These are phyloP conservation scores for Verbascum thapsus DNA, from an alignment of 257 asterid genomes.

Conservation along the genomic window DNA sequence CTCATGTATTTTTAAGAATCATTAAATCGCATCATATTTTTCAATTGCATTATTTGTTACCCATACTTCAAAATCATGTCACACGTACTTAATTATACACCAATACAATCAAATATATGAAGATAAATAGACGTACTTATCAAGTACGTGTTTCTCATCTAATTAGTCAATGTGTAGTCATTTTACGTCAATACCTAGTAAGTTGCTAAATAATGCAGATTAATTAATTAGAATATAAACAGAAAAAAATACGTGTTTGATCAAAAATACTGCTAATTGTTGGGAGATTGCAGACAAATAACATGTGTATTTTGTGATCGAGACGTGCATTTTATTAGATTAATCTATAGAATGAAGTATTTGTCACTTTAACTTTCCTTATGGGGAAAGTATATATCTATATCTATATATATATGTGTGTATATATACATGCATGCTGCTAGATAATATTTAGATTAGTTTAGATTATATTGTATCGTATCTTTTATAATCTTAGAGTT, in stretches of 20 bases:
- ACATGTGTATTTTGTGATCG: slow-evolving; percentile 39
- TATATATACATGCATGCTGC: too few species aligned
- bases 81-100: background rate
- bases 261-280: slow-evolving; percentile 24
- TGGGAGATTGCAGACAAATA: slow-evolving; percentile 36
- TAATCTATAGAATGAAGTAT: background rate
- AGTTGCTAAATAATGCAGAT: background rate
- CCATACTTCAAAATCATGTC: background rate
- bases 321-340: slow-evolving; percentile 28
- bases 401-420: too few species aligned
- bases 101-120: background rate
- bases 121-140: background rate
- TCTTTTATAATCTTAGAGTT: too few species aligned
- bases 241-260: slow-evolving; percentile 38
- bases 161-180: background rate
- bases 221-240: background rate
- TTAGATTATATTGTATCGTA: too few species aligned
- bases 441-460: too few species aligned
- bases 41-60: too few species aligned
- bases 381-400: slow-evolving; percentile 36
- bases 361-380: slow-evolving; percentile 34
- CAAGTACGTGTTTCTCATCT: background rate
- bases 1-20: too few species aligned
- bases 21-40: too few species aligned
- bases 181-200: background rate